Evolutionary conservation across 176 grass and related monocot species (phyloP), one percentile per base, ranked within the genome.

Genomic region (bread wheat (Triticum aestivum)): DNA sequence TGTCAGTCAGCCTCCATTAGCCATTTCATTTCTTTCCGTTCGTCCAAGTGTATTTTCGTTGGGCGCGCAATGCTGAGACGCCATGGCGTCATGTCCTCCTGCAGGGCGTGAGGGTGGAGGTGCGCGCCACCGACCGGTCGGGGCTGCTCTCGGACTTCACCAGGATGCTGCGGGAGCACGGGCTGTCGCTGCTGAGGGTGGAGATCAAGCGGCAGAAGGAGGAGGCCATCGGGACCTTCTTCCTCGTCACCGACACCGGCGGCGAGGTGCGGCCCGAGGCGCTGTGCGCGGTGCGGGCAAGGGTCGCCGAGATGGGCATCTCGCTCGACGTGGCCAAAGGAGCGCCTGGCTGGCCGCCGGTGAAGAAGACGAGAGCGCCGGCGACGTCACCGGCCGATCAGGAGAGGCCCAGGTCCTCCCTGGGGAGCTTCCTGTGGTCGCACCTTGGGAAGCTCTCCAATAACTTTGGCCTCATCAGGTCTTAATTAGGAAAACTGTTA

Each of bases 91-190:
- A 32, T 77, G 34, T 81, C n/a, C 30, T 74, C 1, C 3, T 47
- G 85, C 92, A 94, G 92, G 92, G 89, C 9, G n/a, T 73, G 29
- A 91, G 20, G 84, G 83, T 89, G 69, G 89, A 94, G 76, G 80
- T 94, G 63, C 78, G 77, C 59, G 87, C 89, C 6, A 58, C 70
- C 17, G 87, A 94, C 77, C 56, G 89, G 84, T 62, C 84, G 35
- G 87, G 84, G 33, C 9, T 94, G 84, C 87, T 94, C 6, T 84
- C 89, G 44, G 92, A 94, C 72, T 83, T 94, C 83, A 89, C 92
- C 54, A 73, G 92, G 70, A 73, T 82, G 65, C 84, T 91, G 34
- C 84, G 89, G 8, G 92, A 94, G 84, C 87, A 91, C 72, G 87
- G 92, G 9, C 81, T 94, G 69, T 84, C 92, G 37, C 70, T 94